Evolutionary conservation across 1,284 basidiomycete species (phyloP).

Genomic region (Bjerkandera adusta): DNA sequence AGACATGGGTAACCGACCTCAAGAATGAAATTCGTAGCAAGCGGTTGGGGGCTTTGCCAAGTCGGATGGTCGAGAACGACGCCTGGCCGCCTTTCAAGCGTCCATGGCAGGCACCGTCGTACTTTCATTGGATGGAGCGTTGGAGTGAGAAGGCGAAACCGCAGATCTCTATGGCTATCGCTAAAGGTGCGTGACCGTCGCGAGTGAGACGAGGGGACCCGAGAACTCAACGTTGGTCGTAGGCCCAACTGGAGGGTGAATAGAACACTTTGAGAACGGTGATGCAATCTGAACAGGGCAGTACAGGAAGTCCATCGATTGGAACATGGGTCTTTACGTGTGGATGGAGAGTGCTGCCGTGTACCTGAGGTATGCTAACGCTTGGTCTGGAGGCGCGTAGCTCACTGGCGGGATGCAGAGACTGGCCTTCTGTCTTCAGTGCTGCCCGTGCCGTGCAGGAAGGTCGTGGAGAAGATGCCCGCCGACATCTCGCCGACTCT

Average conservation of each 20-base stretch:
- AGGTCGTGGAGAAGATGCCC: slow-evolving; percentile 7
- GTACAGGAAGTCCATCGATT: slow-evolving; percentile 6
- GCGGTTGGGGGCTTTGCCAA: slow-evolving; percentile 4
- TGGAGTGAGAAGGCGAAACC: slow-evolving; percentile 13
- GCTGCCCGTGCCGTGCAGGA: slow-evolving; percentile 9
- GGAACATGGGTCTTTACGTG: slow-evolving; percentile 10
- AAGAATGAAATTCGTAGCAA: slow-evolving; percentile 7
- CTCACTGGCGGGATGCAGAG: background rate
- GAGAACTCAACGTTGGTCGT: background rate
- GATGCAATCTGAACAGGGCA: background rate
- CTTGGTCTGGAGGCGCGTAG: background rate
- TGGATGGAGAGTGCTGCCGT: slow-evolving; percentile 16
- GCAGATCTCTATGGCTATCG: slow-evolving; percentile 12
- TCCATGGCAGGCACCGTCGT: slow-evolving; percentile 10
- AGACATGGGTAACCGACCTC: slow-evolving; percentile 2
- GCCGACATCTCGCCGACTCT: background rate
- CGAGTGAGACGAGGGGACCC: too few species aligned
- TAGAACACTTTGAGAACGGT: background rate
- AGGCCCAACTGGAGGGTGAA: slow-evolving; percentile 10
- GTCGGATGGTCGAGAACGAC: too few species aligned
- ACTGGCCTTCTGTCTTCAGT: slow-evolving; percentile 13
- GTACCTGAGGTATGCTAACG: slow-evolving; percentile 9
- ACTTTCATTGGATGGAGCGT: slow-evolving; percentile 14
- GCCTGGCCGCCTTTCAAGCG: background rate
- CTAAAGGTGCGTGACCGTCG: background rate